phyloP scores from a whole-genome alignment of 2,329 filamentous ascomycete genomes.

The Aspergillus ustus region DNA sequence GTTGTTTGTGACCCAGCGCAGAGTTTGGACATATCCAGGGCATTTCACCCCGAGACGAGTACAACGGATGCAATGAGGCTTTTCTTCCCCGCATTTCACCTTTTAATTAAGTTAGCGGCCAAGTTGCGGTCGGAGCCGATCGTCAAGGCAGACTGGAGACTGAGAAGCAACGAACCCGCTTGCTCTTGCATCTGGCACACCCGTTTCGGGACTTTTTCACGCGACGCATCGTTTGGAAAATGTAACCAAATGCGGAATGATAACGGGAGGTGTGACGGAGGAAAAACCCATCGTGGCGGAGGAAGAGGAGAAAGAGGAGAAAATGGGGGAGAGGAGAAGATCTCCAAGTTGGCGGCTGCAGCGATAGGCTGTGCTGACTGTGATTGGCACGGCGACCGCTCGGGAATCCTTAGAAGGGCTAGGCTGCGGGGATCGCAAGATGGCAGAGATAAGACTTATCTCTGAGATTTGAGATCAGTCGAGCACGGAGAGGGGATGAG shows the following conservation, averaged over 20 bases:
- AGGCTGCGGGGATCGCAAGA: constrained; percentile 12
- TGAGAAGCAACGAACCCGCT: constrained; percentile 34
- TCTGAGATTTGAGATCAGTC: background rate
- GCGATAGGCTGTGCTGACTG: background rate
- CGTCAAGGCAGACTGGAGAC: background rate
- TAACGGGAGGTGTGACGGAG: background rate
- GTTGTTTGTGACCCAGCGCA: constrained; percentile 45
- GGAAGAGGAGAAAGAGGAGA: constrained; percentile 14
- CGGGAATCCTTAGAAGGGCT: background rate
- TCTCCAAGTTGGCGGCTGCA: constrained; percentile 1
- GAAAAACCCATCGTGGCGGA: constrained; percentile 5
- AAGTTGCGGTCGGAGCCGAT: background rate
- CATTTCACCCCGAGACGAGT: constrained; percentile 43
- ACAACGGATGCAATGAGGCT: constrained; percentile 44
- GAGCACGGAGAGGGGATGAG: background rate
- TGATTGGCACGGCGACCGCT: constrained; percentile 13
- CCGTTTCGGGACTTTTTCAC: constrained; percentile 50
- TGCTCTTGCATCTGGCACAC: constrained; percentile 48
- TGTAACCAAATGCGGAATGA: constrained; percentile 2
- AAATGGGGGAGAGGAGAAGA: constrained; percentile 7
- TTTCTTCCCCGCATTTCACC: constrained; percentile 49
- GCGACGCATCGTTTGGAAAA: constrained; percentile 46
- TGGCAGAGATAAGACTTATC: background rate
- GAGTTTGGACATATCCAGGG: constrained; percentile 43
- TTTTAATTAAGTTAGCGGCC: constrained; percentile 18